Percentiles rank a stretch among this genome's conserved stretches.
These are phyloP conservation scores for Porphyridium purpureum DNA, from an alignment of 23 red algal species.

Conservation along the genomic window DNA sequence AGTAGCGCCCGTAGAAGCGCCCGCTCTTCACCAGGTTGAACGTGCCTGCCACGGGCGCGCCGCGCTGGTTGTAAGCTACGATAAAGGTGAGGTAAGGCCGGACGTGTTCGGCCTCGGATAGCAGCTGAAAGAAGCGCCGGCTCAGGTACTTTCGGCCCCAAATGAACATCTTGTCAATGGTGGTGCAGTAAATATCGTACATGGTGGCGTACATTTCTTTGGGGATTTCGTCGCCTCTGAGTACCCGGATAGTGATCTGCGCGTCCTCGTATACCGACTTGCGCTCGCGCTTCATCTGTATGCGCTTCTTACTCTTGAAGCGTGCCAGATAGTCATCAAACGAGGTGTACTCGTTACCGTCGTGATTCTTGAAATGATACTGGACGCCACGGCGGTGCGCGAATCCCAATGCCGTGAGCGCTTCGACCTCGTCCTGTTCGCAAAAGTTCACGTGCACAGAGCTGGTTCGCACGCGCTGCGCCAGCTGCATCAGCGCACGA, in stretches of 20 bases:
- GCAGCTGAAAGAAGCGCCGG: constrained; percentile 28
- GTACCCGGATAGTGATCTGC: constrained; percentile 23
- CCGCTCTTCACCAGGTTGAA: constrained; percentile 25
- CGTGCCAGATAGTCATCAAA: constrained; percentile 68
- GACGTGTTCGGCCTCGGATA: constrained; percentile 1
- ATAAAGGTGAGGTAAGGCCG: constrained; percentile 7
- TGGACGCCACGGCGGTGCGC: constrained; percentile 44
- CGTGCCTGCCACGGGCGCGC: constrained; percentile 7
- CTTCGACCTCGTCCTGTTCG: constrained; percentile 33
- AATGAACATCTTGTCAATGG: constrained; percentile 28
- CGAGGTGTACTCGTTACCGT: constrained; percentile 20
- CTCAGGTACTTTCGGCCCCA: constrained; percentile 69
- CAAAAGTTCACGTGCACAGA: constrained; percentile 82
- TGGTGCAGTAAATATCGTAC: constrained; percentile 55
- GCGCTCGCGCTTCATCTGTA: constrained; percentile 48
- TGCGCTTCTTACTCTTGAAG: constrained; percentile 61
- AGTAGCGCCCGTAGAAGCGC: constrained; percentile 78
- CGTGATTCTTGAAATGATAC: constrained; percentile 51
- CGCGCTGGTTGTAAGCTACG: not conserved
- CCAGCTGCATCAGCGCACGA: constrained; percentile 17
- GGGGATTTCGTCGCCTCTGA: constrained; percentile 25
- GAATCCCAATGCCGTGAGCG: constrained; percentile 29
- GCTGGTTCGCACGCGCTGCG: constrained; percentile 11
- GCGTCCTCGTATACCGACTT: constrained; percentile 41
- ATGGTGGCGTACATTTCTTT: constrained; percentile 19